Evolutionary conservation across 2,329 filamentous ascomycete species (phyloP).

Genomic region (Dactylellina cionopaga): DNA sequence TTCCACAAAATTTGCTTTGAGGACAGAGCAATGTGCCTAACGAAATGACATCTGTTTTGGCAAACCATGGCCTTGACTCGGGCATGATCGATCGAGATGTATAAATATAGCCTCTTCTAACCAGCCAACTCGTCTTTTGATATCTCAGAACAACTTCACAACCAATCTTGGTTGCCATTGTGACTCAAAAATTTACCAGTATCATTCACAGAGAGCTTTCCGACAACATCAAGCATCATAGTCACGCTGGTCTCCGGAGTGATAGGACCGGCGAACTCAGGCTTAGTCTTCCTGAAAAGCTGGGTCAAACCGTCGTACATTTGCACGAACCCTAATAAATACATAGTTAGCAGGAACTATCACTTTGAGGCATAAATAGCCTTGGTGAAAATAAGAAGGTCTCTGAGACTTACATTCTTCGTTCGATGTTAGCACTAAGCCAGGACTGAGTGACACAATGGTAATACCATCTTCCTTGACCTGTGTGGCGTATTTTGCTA

Average conservation of each 20-base stretch:
- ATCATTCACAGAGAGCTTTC: constrained; percentile 63
- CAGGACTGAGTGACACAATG: constrained; percentile 43
- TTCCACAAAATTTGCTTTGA: no score
- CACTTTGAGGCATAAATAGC: neutral
- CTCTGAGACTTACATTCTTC: constrained; percentile 22
- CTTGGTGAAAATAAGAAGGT: neutral
- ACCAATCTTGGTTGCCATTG: constrained; percentile 66
- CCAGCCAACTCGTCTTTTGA: neutral
- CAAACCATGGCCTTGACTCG: no score
- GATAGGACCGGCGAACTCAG: constrained; percentile 60
- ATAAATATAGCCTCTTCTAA: neutral
- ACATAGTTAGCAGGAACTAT: neutral
- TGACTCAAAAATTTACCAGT: constrained; percentile 69
- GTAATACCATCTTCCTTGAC: constrained; percentile 32
- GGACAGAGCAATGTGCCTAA: neutral
- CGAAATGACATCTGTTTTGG: neutral
- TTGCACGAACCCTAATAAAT: constrained; percentile 19
- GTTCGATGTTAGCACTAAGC: constrained; percentile 55
- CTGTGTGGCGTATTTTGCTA: constrained; percentile 61
- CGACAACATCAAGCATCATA: constrained; percentile 59
- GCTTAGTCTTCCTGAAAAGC: constrained; percentile 61
- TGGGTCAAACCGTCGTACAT: constrained; percentile 55
- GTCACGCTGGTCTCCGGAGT: constrained; percentile 60
- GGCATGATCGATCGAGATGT: neutral
- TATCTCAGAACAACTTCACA: constrained; percentile 58